Evolutionary conservation across 2,329 filamentous ascomycete species (phyloP), one percentile per base, ranked within the genome.

Genomic region (Hypoxylon sp.): DNA sequence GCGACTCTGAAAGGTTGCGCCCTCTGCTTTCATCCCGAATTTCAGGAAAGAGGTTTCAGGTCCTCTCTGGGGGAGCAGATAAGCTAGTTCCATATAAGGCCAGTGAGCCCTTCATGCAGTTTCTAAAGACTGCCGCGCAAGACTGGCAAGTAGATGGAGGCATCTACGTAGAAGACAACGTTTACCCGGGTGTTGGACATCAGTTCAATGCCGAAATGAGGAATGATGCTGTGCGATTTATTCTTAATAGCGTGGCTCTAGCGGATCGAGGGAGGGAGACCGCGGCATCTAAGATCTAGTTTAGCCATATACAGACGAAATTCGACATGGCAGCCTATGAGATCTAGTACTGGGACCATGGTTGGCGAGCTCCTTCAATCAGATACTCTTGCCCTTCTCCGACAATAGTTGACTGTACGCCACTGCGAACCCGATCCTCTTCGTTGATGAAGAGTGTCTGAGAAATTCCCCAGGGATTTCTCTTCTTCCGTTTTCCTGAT

Each of bases 121-220:
- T 90, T 68, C 80, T 96, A 62, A 88, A 89, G 75, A 79, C 83
- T 6, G 88, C 88, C 0, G 80, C 79, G 3, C 78, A 75, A 1
- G 78, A 79, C 5, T 91, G 84, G 85, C 90, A 83, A 65, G 81
- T 83, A 2, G 86, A 90, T 17, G 83, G 87, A 0, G 80, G 80
- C 0, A 80, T 92, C 1, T 81, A 82, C 37, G 77, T 94, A 4
- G 86, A 90, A 55, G 89, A 94, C 76, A 85, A 87, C 33, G 81
- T 94, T 0, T 94, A 93, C 73, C 83, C 88, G 1, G 90, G 87
- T 0, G 84, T 90, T 0, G 91, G 91, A 0, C 93, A 96, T 77
- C 82, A 84, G n/a, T 94, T 93, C 73, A 90, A 86, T 9, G 78
- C 82, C 1, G 84, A 80, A 5, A 95, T 96, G 93, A 84, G 89